Evolutionary conservation across 2,329 filamentous ascomycete genomes (phyloP).

Genomic region (Arthrobotrys sinensis): DNA sequence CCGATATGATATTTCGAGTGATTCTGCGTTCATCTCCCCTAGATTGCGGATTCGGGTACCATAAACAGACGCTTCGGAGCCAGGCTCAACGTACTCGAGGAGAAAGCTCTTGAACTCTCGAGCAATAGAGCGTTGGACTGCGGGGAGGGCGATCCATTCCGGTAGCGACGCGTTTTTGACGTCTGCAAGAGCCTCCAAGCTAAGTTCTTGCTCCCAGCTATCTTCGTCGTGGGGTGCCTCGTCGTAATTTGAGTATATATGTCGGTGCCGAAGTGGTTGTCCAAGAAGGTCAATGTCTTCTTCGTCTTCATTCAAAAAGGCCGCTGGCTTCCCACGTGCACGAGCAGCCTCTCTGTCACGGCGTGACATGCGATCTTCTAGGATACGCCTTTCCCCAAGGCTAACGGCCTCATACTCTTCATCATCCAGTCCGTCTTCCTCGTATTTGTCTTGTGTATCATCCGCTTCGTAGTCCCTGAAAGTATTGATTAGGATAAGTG

Average conservation of each 20-base stretch:
- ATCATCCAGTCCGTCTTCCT: slow-evolving; percentile 81
- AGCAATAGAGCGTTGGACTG: slow-evolving; percentile 92
- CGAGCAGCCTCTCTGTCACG: slow-evolving; percentile 81
- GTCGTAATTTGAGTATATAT: slow-evolving; percentile 79
- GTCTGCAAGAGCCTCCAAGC: slow-evolving; percentile 89
- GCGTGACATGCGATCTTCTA: slow-evolving; percentile 81
- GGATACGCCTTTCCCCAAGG: slow-evolving; percentile 76
- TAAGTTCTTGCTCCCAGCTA: slow-evolving; percentile 91
- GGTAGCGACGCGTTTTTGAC: slow-evolving; percentile 93
- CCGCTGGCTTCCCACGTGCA: slow-evolving; percentile 77
- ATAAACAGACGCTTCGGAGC: slow-evolving; percentile 86
- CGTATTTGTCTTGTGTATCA: slow-evolving; percentile 80
- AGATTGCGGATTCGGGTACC: slow-evolving; percentile 93
- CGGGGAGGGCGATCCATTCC: slow-evolving; percentile 92
- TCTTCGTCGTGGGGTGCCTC: slow-evolving; percentile 91
- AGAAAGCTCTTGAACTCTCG: slow-evolving; percentile 98
- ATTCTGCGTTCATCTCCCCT: slow-evolving; percentile 97
- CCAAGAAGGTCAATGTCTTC: slow-evolving; percentile 89
- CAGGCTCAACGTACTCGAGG: slow-evolving; percentile 93
- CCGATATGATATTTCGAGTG: slow-evolving; percentile 94
- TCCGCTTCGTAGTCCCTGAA: slow-evolving; percentile 79
- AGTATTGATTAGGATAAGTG: slow-evolving; percentile 66
- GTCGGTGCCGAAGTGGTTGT: slow-evolving; percentile 86
- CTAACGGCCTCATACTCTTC: slow-evolving; percentile 81
- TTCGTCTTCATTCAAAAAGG: slow-evolving; percentile 84